Base-by-base conservation (phyloP, 352 stramenopile species). In the Pythium sp. region DNA sequence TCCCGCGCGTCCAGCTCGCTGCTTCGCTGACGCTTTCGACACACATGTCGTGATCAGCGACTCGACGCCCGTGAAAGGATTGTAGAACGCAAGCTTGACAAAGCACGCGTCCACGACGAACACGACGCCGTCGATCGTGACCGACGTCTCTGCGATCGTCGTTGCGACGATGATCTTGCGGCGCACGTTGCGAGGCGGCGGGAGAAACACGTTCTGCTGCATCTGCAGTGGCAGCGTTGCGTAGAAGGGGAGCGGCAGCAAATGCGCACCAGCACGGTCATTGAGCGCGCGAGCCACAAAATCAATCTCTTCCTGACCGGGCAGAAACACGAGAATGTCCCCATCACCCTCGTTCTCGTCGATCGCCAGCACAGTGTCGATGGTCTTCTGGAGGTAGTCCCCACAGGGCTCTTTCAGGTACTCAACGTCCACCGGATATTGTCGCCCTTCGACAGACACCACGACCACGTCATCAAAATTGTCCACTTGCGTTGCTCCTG, bases 61-160 rank as follows among this genome's bases (percentile, higher is more conserved):
- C 59, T 97, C 88, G 34, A 97, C 80, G 12, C 86, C 88, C 14
- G 82, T 92, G 14, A 89, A 70, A 20, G 91, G 86, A 38, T 96
- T 93, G 69, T 85, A 97, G 59, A 90, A 91, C 30, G 90, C 86
- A 34, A 95, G 78, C 68, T 97, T 95, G 28, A 81, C 82, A 49
- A 96, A 93, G 69, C 84, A 91, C 54, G 74, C 76, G 47, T 94
- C 85, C 3, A 93, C 74, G 32, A 94, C 84, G 60, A 92, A 94
- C 11, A 91, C 80, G 8, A 98, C 95, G 55, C 98, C 97, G 28
- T 97, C 93, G 68, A 99, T 99, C 2, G 98, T 99, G 62, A 99
- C 95, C 0, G 94, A 99, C 18, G 95, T 98, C 77, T 98, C 93
- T 18, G 94, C 94, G 65, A 98, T 98, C 28, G 95, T 98, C 22